A percentile compares a stretch with the other conserved stretches of the same genome.
Conservation (phyloP, 2,329 filamentous ascomycete genomes). For the Claviceps purpurea region DNA sequence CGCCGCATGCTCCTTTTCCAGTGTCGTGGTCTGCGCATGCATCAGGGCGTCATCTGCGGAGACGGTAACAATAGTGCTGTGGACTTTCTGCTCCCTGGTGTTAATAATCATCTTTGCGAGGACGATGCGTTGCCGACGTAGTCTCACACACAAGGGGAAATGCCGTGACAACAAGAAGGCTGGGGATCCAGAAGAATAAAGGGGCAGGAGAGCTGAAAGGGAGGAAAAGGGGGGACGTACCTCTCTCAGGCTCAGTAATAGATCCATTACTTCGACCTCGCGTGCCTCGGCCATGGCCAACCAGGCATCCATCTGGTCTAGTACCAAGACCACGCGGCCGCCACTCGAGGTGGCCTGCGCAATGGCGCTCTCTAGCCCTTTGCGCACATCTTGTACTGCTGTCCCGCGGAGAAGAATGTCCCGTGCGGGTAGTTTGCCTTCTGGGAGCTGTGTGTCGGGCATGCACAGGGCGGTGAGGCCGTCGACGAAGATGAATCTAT, state of each 20-base stretch:
- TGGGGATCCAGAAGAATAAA: not conserved
- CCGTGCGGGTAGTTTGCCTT: not conserved
- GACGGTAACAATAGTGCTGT: conserved; percentile 53
- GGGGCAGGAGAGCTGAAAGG: not conserved
- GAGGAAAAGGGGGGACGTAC: conserved; percentile 28
- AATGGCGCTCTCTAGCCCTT: conserved; percentile 26
- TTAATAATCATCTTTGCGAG: no score
- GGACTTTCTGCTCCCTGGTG: conserved; percentile 32
- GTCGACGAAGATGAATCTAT: conserved; percentile 61
- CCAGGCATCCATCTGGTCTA: conserved; percentile 54
- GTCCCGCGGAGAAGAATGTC: conserved; percentile 17
- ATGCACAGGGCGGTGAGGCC: conserved; percentile 49
- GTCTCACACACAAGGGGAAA: no score
- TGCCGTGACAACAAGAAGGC: no score
- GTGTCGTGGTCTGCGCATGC: conserved; percentile 41
- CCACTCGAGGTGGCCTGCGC: conserved; percentile 16
- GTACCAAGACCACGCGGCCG: conserved; percentile 38
- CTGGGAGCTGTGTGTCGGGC: conserved; percentile 12
- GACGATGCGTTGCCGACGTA: no score
- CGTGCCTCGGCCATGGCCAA: conserved; percentile 40
- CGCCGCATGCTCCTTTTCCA: conserved; percentile 60
- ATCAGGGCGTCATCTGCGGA: conserved; percentile 65
- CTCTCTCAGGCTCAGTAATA: conserved; percentile 47
- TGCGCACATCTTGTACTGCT: conserved; percentile 23
- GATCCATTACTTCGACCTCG: conserved; percentile 35